Evolutionary conservation across 805 yeast genomes (phyloP).

Genomic region (Grigorovia humatica): DNA sequence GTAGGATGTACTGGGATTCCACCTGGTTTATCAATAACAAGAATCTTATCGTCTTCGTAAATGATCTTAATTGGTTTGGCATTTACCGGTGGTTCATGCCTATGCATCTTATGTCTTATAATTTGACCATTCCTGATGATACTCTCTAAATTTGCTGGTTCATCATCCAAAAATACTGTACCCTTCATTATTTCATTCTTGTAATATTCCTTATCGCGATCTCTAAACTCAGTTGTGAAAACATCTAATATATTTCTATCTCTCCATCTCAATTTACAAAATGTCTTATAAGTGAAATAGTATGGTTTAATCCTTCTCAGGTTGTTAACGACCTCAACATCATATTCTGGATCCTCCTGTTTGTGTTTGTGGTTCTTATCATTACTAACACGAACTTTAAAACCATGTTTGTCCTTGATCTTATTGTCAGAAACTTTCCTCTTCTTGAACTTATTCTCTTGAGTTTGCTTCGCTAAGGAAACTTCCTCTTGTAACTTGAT

Average conservation of each 20-base stretch:
- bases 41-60: slow-evolving; percentile 57
- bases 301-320: slow-evolving; percentile 74
- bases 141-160: slow-evolving; percentile 52
- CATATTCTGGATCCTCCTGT: slow-evolving; percentile 50
- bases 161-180: slow-evolving; percentile 57
- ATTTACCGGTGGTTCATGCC: slow-evolving; percentile 84
- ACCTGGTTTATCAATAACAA: slow-evolving; percentile 86
- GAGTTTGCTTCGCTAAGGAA: slow-evolving; percentile 7
- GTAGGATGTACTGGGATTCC: slow-evolving; percentile 96
- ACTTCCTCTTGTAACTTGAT: slow-evolving; percentile 8
- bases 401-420: slow-evolving; percentile 23
- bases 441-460: slow-evolving; percentile 7
- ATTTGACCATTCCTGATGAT: slow-evolving; percentile 72
- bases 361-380: slow-evolving; percentile 34
- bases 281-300: slow-evolving; percentile 78
- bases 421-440: slow-evolving; percentile 6
- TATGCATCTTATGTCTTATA: slow-evolving; percentile 65
- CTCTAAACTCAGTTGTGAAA: slow-evolving; percentile 74
- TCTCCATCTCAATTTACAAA: slow-evolving; percentile 85
- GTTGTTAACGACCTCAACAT: slow-evolving; percentile 47
- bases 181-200: slow-evolving; percentile 45
- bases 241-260: slow-evolving; percentile 73
- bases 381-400: slow-evolving; percentile 20
- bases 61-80: slow-evolving; percentile 49
- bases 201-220: slow-evolving; percentile 60